Conservation (phyloP, 176 grass and related monocot genomes). For the Eragrostis curvula region DNA sequence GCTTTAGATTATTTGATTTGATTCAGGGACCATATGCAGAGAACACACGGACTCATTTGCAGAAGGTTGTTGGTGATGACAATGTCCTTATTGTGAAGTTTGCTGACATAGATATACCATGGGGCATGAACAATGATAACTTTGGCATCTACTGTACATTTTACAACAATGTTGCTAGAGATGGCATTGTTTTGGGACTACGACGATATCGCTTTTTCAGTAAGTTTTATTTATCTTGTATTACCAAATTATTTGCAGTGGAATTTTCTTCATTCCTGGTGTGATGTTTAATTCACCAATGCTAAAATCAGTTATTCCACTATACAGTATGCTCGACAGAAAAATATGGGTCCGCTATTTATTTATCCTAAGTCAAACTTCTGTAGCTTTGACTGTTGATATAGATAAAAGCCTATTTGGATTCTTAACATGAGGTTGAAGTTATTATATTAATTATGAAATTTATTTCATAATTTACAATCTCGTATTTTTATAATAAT, state of each 20-base stretch:
- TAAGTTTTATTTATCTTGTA: slow-evolving; percentile 35
- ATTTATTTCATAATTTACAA: too few relatives aligned
- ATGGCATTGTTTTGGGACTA: slow-evolving; percentile 67
- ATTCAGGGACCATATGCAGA: slow-evolving; percentile 78
- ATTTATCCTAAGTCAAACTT: too few relatives aligned
- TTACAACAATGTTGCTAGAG: slow-evolving; percentile 53
- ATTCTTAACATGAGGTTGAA: too few relatives aligned
- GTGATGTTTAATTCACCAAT: slow-evolving; percentile 3
- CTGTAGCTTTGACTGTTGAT: not conserved
- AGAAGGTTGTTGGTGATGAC: slow-evolving; percentile 77
- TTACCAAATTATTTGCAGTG: not conserved
- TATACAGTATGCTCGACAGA: too few relatives aligned
- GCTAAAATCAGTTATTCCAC: too few relatives aligned
- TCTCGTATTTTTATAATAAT: too few relatives aligned
- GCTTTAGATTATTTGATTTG: slow-evolving; percentile 28
- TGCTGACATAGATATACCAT: slow-evolving; percentile 14
- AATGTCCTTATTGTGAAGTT: slow-evolving; percentile 85
- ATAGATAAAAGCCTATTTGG: too few relatives aligned
- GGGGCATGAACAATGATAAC: not conserved
- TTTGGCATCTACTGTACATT: slow-evolving; percentile 10
- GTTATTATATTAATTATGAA: too few relatives aligned
- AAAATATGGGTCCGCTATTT: too few relatives aligned
- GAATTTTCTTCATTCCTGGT: not conserved
- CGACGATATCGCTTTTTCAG: slow-evolving; percentile 59
- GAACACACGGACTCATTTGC: slow-evolving; percentile 66